These are phyloP conservation scores for Nicotiana sylvestris DNA, from an alignment of 257 asterid genomes.

Conservation along the genomic window DNA sequence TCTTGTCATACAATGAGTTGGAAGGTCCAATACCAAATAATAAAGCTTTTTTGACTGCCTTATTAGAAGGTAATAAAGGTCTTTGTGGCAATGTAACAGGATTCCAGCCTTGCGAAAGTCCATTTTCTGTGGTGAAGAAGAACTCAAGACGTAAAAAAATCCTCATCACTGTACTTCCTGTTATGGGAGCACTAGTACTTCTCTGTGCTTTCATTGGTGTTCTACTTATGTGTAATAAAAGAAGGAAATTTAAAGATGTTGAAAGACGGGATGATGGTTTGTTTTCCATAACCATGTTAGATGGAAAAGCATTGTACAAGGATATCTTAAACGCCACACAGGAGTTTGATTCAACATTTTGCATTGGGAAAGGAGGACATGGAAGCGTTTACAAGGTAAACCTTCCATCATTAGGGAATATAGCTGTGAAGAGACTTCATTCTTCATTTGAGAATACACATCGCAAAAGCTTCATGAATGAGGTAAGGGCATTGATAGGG, in stretches of 20 bases:
- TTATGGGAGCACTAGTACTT: neutral
- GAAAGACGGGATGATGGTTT: neutral
- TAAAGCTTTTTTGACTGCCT: neutral
- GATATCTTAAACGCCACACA: slow-evolving; percentile 2
- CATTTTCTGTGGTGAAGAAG: neutral
- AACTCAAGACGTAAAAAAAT: neutral
- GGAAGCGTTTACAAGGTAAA: neutral
- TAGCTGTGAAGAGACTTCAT: slow-evolving; percentile 8
- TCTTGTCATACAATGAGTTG: slow-evolving; percentile 11
- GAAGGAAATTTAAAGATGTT: neutral
- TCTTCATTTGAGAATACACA: neutral
- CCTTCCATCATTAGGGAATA: neutral
- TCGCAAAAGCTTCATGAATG: neutral
- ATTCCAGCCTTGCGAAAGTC: neutral
- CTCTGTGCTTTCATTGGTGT: neutral
- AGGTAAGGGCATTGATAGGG: neutral
- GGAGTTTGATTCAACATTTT: slow-evolving; percentile 7
- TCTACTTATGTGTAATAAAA: neutral
- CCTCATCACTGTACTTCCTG: neutral
- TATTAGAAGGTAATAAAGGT: slow-evolving; percentile 8
- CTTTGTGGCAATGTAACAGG: slow-evolving; percentile 10
- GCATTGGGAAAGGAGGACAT: neutral
- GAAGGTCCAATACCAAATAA: neutral
- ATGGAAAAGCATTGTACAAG: neutral
- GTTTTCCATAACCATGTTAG: neutral